Conservation (phyloP, 257 asterid genomes). For the Parsonsia alboflavescens region DNA sequence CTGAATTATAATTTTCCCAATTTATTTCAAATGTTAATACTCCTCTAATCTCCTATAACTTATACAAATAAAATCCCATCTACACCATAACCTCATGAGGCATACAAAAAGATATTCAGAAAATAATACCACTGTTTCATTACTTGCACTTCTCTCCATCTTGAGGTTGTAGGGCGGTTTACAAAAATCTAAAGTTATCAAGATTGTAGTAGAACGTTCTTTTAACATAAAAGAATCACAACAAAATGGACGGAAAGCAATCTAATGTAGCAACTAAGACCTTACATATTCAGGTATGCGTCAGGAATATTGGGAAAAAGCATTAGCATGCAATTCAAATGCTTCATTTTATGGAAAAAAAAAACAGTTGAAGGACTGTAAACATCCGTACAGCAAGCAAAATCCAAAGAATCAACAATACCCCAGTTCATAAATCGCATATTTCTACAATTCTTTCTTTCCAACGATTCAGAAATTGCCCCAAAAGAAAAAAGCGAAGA, state of each 20-base stretch:
- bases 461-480: not conserved
- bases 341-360: too few relatives aligned
- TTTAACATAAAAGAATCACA: not conserved
- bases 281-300: not conserved
- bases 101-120: not conserved
- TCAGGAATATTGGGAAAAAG: not conserved
- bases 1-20: not conserved
- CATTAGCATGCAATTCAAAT: too few relatives aligned
- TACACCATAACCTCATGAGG: not conserved
- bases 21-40: not conserved
- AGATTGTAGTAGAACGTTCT: not conserved
- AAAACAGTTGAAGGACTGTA: not conserved
- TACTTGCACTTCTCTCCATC: not conserved
- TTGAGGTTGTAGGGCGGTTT: not conserved
- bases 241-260: not conserved
- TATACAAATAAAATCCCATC: not conserved
- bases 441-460: not conserved
- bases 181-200: not conserved
- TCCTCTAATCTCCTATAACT: not conserved
- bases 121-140: not conserved
- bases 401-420: not conserved
- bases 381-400: not conserved
- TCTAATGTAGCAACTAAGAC: not conserved
- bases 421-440: not conserved
- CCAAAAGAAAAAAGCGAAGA: not conserved